Evolutionary conservation across 2,329 filamentous ascomycete genomes (phyloP).

Genomic region (Aciculosporium take): DNA sequence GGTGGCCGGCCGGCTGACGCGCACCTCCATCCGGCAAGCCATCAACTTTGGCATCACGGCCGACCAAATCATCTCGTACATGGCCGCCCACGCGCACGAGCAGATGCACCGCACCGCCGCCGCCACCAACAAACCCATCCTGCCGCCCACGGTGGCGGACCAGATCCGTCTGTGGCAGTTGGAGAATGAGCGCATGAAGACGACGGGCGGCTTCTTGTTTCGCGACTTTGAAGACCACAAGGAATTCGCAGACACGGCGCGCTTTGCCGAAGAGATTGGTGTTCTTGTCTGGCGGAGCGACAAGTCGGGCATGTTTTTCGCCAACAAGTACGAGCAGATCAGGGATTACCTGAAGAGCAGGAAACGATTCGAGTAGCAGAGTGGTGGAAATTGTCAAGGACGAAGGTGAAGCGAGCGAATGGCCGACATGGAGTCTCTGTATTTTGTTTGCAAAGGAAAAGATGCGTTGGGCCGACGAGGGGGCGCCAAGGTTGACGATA

Average conservation of each 20-base stretch:
- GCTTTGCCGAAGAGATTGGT: slow-evolving; percentile 80
- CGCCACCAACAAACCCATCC: slow-evolving; percentile 48
- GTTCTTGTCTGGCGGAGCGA: slow-evolving; percentile 82
- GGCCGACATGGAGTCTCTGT: too few relatives aligned
- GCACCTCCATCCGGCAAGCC: slow-evolving; percentile 74
- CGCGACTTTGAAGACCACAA: slow-evolving; percentile 63
- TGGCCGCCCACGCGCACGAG: slow-evolving; percentile 84
- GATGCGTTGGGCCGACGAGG: too few relatives aligned
- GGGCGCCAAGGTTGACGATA: too few relatives aligned
- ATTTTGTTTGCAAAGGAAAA: too few relatives aligned
- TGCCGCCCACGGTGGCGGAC: slow-evolving; percentile 92
- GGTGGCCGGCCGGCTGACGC: slow-evolving; percentile 80
- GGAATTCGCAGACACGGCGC: slow-evolving; percentile 56
- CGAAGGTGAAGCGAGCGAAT: too few relatives aligned
- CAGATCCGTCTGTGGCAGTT: slow-evolving; percentile 97
- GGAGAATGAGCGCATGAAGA: slow-evolving; percentile 86
- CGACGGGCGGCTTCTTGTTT: slow-evolving; percentile 73
- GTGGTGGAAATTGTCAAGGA: background rate
- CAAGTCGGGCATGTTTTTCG: slow-evolving; percentile 72
- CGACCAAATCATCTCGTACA: slow-evolving; percentile 88
- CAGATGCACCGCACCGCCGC: slow-evolving; percentile 65
- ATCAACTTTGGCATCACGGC: slow-evolving; percentile 85
- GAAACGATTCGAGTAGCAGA: slow-evolving; percentile 32
- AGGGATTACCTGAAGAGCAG: slow-evolving; percentile 60
- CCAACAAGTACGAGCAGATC: slow-evolving; percentile 81